Base-by-base conservation (phyloP, 805 yeast genomes). In the Hanseniaspora hatyaiensis region DNA sequence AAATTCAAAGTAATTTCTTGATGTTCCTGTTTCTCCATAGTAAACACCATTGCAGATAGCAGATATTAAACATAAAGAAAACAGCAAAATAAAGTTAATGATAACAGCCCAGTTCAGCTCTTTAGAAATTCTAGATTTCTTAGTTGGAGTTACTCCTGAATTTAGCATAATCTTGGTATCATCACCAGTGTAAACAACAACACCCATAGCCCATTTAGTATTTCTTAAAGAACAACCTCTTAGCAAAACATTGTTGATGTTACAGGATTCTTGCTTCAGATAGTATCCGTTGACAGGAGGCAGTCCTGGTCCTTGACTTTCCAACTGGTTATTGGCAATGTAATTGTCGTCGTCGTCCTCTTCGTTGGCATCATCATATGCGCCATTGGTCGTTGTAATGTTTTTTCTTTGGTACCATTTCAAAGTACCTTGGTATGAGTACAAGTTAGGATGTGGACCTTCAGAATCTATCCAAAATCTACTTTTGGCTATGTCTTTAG, bases 81-180 rank as follows among this genome's bases (percentile, higher is more conserved):
- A 83, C 51, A 83, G 65, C 16, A 82, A 57, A 2, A 69, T 55
- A 58, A 83, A 83, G 62, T 83, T 82, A 56, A 81, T 61, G 22
- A 78, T 54, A 45, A 83, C 89, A 22, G 82, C 75, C 58, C 72
- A 73, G 57, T 83, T 83, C 57, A 83, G 67, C 55, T 82, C 89
- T 52, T 78, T 68, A 3, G 89, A 72, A 12, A 83, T 80, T 60
- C 85, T 72, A 1, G 89, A 81, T 54, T 71, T 75, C 56, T 83
- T 83, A 4, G 88, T 73, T 39, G 92, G 92, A 1, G 92, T 83
- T 16, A 73, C 67, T 59, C 92, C 92, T 2, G 89, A 71, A 61
- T 83, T 83, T 52, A 82, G 65, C 86, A 82, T 82, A 57, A 82
- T 82, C 57, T 83, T 83, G 3, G 94, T 74, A 53, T 83, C 92